Evolutionary conservation across 2,329 filamentous ascomycete species (phyloP).

Genomic region (Botrytis hyacinthi): DNA sequence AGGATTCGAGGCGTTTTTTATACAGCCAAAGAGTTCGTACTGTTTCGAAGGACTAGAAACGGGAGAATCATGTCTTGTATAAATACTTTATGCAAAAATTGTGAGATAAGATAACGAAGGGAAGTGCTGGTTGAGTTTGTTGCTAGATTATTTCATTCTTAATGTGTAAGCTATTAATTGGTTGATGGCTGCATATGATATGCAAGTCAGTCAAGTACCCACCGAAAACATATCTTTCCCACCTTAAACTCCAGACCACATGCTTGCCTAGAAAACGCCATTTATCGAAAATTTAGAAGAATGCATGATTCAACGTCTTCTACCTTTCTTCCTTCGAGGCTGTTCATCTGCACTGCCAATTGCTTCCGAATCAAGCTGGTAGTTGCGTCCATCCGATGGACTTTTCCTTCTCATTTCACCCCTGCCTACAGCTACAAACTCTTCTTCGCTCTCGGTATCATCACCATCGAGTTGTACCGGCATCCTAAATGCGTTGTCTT

Average conservation of each 20-base stretch:
- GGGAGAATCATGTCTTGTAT: background rate
- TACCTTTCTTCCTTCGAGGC: constrained; percentile 29
- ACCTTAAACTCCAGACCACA: constrained; percentile 10
- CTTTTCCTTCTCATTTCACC: constrained; percentile 88
- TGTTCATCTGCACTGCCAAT: constrained; percentile 43
- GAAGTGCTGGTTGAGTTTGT: constrained; percentile 8
- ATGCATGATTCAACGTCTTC: constrained; percentile 24
- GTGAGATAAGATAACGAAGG: constrained; percentile 20
- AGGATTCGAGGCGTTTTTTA: constrained; percentile 14
- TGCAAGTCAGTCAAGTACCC: constrained; percentile 20
- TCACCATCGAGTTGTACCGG: constrained; percentile 90
- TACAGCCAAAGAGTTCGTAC: background rate
- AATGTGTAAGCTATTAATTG: constrained; percentile 23
- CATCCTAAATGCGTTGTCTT: constrained; percentile 72
- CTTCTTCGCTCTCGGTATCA: constrained; percentile 94
- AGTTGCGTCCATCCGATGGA: constrained; percentile 69
- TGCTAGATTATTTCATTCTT: constrained; percentile 14
- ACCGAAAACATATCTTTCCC: constrained; percentile 4
- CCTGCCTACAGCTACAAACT: constrained; percentile 65
- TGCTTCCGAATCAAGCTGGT: constrained; percentile 56
- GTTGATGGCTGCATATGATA: constrained; percentile 17
- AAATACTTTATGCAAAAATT: background rate
- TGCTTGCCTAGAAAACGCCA: background rate
- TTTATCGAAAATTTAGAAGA: background rate
- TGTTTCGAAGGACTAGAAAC: background rate